Conservation (phyloP, 176 grass and related monocot genomes). For the Zizania latifolia region DNA sequence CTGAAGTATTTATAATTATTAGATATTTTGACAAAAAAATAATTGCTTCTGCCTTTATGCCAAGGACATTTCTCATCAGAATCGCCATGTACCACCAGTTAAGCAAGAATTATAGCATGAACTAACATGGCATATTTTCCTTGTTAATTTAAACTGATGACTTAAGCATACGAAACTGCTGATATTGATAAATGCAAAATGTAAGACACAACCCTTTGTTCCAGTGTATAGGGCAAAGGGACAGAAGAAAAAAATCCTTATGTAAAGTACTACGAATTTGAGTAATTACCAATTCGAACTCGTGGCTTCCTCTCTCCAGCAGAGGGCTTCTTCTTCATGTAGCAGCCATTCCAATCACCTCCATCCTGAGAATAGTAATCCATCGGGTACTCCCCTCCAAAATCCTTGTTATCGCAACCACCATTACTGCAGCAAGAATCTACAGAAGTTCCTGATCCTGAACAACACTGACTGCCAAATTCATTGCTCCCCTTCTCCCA, state of each 20-base stretch:
- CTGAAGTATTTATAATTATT: background rate
- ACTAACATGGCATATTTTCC: background rate
- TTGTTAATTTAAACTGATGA: background rate
- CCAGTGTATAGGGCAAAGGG: background rate
- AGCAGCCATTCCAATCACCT: slow-evolving; percentile 91
- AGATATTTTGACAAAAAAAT: background rate
- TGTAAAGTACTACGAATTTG: background rate
- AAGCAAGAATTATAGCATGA: background rate
- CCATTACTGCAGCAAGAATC: slow-evolving; percentile 12
- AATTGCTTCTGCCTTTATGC: background rate
- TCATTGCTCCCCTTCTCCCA: slow-evolving; percentile 63
- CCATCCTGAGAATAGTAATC: slow-evolving; percentile 94
- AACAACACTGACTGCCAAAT: slow-evolving; percentile 21
- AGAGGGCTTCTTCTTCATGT: slow-evolving; percentile 68
- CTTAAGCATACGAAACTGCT: background rate
- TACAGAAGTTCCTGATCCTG: slow-evolving; percentile 20
- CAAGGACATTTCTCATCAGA: background rate
- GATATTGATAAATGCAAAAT: background rate
- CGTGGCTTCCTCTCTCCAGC: slow-evolving; percentile 35
- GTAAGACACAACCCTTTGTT: background rate
- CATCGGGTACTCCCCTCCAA: slow-evolving; percentile 70
- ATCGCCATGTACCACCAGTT: background rate
- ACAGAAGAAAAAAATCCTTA: background rate
- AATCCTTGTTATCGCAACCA: slow-evolving; percentile 26
- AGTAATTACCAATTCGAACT: slow-evolving; percentile 41